Percentiles rank a stretch among this genome's conserved stretches.
These are phyloP conservation scores for Candolleomyces efflorescens DNA, from an alignment of 768 basidiomycete genomes.

Conservation along the genomic window DNA sequence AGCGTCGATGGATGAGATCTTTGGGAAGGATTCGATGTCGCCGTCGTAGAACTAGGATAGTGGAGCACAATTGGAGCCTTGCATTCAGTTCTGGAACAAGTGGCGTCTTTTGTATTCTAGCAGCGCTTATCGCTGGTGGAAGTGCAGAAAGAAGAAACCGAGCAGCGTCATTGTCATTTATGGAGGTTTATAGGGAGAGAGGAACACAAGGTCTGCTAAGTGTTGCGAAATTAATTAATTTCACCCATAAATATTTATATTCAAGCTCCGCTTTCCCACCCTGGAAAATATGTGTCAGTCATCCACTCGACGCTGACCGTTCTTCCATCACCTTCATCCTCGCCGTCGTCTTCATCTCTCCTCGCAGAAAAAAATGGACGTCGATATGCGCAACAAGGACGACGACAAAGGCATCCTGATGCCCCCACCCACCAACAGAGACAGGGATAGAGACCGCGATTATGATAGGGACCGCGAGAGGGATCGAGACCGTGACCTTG, in stretches of 20 bases:
- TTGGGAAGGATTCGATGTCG: too few species aligned
- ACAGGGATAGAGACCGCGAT: conserved; percentile 40
- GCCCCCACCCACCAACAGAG: conserved; percentile 33
- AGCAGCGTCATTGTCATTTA: too few species aligned
- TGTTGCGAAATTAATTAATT: neutral
- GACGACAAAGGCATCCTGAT: conserved; percentile 54
- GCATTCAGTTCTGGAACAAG: too few species aligned
- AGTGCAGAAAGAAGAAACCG: too few species aligned
- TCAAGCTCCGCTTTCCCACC: neutral
- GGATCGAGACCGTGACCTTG: conserved; percentile 35
- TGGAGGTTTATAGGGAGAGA: too few species aligned
- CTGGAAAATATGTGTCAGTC: neutral
- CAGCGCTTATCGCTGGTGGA: too few species aligned
- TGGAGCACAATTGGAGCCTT: too few species aligned
- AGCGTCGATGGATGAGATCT: neutral
- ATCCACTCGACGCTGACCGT: neutral
- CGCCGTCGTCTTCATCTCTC: neutral
- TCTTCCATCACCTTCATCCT: conserved; percentile 5
- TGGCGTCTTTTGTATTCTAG: too few species aligned
- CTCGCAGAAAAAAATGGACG: conserved; percentile 48
- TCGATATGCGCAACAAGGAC: conserved; percentile 79
- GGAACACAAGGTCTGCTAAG: neutral
- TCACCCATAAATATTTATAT: neutral
- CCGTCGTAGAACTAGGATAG: too few species aligned
- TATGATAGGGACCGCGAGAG: conserved; percentile 44